phyloP scores from a whole-genome alignment of 2,329 filamentous ascomycete species.

The Colletotrichum melonis region DNA sequence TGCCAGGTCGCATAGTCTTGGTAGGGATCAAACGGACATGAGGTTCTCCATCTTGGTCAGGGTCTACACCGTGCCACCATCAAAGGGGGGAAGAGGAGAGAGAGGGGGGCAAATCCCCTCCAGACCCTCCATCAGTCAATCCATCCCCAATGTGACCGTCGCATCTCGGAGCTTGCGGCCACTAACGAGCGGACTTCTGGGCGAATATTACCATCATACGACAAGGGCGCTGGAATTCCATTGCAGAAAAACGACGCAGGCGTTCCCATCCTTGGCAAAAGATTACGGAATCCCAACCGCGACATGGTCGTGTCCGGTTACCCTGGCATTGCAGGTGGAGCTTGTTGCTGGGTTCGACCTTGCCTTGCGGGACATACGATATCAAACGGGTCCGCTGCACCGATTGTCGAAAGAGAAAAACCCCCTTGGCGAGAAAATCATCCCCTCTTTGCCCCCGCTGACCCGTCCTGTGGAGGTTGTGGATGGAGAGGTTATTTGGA shows the following conservation, averaged over 20 bases:
- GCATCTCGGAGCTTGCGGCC: neutral
- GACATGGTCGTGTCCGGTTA: neutral
- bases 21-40: too few relatives aligned
- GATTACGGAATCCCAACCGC: neutral
- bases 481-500: constrained; percentile 12
- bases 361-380: neutral
- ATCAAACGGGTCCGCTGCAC: neutral
- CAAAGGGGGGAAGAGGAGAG: neutral
- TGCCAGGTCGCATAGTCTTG: neutral
- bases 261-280: neutral
- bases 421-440: neutral
- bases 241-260: neutral
- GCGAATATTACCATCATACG: neutral
- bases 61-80: neutral
- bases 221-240: neutral
- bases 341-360: neutral
- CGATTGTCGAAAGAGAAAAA: neutral
- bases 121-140: too few relatives aligned
- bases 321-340: neutral
- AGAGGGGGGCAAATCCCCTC: neutral
- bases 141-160: neutral
- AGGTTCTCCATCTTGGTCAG: neutral
- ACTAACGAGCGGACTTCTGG: neutral
- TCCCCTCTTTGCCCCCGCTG: neutral
- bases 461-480: neutral